Conservation (phyloP, 192 early-diverging fungal genomes). For the Podila epicladia region DNA sequence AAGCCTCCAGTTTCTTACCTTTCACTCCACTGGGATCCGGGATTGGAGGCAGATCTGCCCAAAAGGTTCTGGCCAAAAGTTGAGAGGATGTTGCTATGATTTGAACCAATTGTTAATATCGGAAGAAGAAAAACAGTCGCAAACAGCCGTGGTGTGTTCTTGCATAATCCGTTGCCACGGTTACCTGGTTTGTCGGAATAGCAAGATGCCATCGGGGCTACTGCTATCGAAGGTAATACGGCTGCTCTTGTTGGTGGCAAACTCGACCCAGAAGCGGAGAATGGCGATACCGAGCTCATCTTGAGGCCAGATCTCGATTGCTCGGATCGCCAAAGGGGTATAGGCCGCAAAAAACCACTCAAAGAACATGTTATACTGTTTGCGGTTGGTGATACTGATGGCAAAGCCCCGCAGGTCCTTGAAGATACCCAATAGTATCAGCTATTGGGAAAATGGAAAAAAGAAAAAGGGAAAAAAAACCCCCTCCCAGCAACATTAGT, state of each 20-base stretch:
- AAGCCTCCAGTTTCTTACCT: slow-evolving; percentile 13
- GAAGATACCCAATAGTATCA: slow-evolving; percentile 70
- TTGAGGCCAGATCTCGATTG: slow-evolving; percentile 71
- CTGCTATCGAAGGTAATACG: slow-evolving; percentile 87
- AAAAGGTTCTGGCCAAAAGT: slow-evolving; percentile 30
- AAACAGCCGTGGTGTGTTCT: neutral
- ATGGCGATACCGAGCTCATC: slow-evolving; percentile 72
- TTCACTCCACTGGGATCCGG: slow-evolving; percentile 25
- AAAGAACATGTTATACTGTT: slow-evolving; percentile 75
- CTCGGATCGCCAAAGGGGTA: slow-evolving; percentile 67
- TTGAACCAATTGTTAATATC: neutral
- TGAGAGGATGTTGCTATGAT: slow-evolving; percentile 19
- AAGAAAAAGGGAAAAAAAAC: too few relatives aligned
- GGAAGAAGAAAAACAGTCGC: neutral
- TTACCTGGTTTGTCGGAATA: slow-evolving; percentile 91
- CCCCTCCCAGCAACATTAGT: too few relatives aligned
- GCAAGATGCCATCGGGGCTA: slow-evolving; percentile 86
- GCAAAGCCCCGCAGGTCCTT: slow-evolving; percentile 84
- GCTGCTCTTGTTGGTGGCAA: slow-evolving; percentile 83
- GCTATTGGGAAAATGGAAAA: neutral
- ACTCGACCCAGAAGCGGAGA: slow-evolving; percentile 83
- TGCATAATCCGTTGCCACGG: neutral
- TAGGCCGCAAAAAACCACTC: slow-evolving; percentile 86
- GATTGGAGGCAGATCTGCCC: slow-evolving; percentile 7
- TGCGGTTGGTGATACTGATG: slow-evolving; percentile 65